These are phyloP conservation scores for Mortierella alpina DNA, from an alignment of 192 early-diverging fungal species.

Conservation along the genomic window DNA sequence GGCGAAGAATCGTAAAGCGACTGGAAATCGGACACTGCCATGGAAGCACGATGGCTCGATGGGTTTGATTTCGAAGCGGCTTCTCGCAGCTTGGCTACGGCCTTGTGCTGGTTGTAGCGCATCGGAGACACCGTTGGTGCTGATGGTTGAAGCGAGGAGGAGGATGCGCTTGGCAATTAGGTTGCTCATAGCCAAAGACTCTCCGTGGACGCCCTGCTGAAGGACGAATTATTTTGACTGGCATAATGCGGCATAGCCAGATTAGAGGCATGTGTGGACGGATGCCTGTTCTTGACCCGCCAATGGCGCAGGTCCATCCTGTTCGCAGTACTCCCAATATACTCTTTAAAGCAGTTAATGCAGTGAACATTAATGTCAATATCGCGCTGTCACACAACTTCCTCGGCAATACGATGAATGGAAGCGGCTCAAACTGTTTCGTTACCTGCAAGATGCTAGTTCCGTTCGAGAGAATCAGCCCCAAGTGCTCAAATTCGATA, in stretches of 20 bases:
- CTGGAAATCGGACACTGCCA: constrained; percentile 28
- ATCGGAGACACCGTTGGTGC: not conserved
- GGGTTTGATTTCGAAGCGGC: not conserved
- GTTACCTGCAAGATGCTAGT: constrained; percentile 65
- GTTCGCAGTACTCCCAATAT: constrained; percentile 67
- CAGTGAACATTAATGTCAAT: too few relatives aligned
- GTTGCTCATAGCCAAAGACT: constrained; percentile 35
- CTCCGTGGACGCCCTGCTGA: constrained; percentile 8
- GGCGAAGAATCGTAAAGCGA: constrained; percentile 39
- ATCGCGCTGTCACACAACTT: not conserved
- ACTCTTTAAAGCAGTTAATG: constrained; percentile 14
- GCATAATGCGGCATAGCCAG: constrained; percentile 8
- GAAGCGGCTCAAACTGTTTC: not conserved
- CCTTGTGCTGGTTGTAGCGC: constrained; percentile 19
- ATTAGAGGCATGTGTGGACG: constrained; percentile 47
- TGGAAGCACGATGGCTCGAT: constrained; percentile 29
- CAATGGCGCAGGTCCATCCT: too few relatives aligned
- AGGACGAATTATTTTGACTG: constrained; percentile 29
- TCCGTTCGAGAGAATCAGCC: constrained; percentile 48
- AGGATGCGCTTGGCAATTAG: not conserved
- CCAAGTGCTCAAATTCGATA: constrained; percentile 63
- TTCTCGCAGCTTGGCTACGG: constrained; percentile 18
- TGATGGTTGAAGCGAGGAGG: constrained; percentile 31
- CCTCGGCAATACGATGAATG: not conserved
- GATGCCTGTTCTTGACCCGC: too few relatives aligned